A percentile compares a stretch with the other conserved stretches of the same genome.
Evolutionary conservation across 371 early-diverging fungal genomes (phyloP).

Genomic region (Rhizomucor pusillus): DNA sequence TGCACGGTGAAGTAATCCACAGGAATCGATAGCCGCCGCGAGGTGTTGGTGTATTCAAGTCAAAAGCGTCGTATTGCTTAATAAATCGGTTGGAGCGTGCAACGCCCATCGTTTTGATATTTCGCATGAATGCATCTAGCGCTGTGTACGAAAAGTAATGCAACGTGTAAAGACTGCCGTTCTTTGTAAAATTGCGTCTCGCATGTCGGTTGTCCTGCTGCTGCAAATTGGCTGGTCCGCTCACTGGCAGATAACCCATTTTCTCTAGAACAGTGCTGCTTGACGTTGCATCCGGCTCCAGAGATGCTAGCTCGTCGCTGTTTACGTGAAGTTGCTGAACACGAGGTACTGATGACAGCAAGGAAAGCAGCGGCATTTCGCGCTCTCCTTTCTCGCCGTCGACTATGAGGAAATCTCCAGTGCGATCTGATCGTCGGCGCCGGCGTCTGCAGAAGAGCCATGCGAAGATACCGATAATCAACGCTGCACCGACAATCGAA

Average conservation of each 20-base stretch:
- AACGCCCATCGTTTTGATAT: constrained; percentile 3
- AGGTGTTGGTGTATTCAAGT: not conserved
- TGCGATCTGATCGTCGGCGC: not conserved
- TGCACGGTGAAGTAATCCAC: constrained; percentile 16
- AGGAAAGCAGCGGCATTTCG: not conserved
- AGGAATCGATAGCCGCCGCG: constrained; percentile 9
- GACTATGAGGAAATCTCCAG: not conserved
- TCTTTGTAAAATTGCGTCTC: constrained; percentile 3
- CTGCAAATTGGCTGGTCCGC: not conserved
- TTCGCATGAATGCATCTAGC: constrained; percentile 9
- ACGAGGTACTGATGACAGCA: not conserved
- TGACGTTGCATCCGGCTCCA: not conserved
- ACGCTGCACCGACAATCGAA: not conserved
- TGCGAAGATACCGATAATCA: not conserved
- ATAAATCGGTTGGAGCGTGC: not conserved
- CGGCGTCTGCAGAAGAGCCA: not conserved
- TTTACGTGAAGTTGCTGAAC: not conserved
- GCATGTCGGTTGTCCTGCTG: not conserved
- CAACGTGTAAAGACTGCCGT: constrained; percentile 5
- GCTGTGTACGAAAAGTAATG: constrained; percentile 10
- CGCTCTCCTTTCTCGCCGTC: not conserved
- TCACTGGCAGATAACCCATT: not conserved
- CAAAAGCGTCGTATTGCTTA: constrained; percentile 10
- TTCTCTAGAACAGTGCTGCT: not conserved
- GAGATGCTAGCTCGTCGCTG: not conserved